phyloP scores from a whole-genome alignment of 1,284 basidiomycete genomes.

The Ustilago cynodontis region DNA sequence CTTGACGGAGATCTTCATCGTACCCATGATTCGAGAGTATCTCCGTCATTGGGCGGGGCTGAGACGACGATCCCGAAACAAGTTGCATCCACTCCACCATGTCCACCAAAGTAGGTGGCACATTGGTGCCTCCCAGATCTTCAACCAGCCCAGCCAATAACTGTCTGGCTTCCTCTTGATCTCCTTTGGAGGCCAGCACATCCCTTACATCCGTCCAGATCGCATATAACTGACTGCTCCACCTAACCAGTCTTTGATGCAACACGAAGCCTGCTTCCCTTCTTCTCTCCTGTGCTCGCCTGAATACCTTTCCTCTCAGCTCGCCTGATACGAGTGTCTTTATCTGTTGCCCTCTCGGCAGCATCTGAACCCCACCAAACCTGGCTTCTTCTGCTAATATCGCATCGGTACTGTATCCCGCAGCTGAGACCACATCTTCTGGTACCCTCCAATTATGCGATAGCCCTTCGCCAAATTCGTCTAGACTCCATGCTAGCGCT shows the following conservation, averaged over 20 bases:
- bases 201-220: slow-evolving; percentile 6
- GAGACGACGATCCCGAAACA: background rate
- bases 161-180: background rate
- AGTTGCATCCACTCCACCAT: slow-evolving; percentile 34
- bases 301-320: background rate
- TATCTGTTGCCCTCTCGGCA: slow-evolving; percentile 32
- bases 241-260: slow-evolving; percentile 27
- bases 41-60: background rate
- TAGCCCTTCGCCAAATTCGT: slow-evolving; percentile 25
- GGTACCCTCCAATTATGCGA: slow-evolving; percentile 49
- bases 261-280: background rate
- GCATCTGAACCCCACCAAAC: slow-evolving; percentile 10
- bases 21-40: no score
- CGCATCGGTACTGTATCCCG: slow-evolving; percentile 32
- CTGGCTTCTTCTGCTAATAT: slow-evolving; percentile 11
- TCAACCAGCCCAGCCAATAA: slow-evolving; percentile 3
- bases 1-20: background rate
- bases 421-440: slow-evolving; percentile 14
- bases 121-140: slow-evolving; percentile 1
- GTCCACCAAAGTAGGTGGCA: slow-evolving; percentile 17
- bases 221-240: slow-evolving; percentile 8
- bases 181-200: background rate
- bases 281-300: slow-evolving; percentile 1
- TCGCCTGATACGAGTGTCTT: slow-evolving; percentile 32
- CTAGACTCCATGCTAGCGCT: slow-evolving; percentile 31